These are phyloP conservation scores for Mortierella sp. DNA, from an alignment of 371 early-diverging fungal species.

Conservation along the genomic window DNA sequence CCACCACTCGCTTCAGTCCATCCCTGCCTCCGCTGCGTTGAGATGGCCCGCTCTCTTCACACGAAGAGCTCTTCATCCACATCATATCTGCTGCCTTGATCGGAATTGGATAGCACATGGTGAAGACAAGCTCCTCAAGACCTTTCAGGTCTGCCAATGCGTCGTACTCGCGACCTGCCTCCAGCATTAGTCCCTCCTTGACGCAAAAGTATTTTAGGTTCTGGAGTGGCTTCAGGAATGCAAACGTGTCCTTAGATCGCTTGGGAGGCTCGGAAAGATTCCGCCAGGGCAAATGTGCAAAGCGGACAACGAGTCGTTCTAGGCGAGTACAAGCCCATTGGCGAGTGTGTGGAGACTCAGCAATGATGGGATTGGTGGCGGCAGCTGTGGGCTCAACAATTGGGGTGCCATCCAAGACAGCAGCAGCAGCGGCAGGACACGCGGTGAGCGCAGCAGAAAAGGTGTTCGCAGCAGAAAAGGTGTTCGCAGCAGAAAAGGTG, in stretches of 20 bases:
- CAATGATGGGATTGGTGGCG: background rate
- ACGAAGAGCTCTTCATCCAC: slow-evolving; percentile 6
- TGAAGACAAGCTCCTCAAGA: slow-evolving; percentile 43
- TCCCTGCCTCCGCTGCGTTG: background rate
- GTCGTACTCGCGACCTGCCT: slow-evolving; percentile 47
- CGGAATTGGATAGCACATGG: slow-evolving; percentile 51
- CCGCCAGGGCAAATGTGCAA: slow-evolving; percentile 46
- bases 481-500: no score
- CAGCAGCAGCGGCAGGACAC: background rate
- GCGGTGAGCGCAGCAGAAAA: no score
- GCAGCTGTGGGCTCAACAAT: background rate
- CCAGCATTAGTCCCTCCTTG: slow-evolving; percentile 47
- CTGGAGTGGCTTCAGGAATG: slow-evolving; percentile 26
- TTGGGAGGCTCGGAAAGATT: slow-evolving; percentile 29
- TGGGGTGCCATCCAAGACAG: no score
- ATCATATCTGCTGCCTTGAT: slow-evolving; percentile 34
- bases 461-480: no score
- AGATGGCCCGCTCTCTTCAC: background rate
- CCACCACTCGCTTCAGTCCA: slow-evolving; percentile 22
- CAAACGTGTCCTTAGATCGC: slow-evolving; percentile 32
- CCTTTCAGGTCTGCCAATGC: slow-evolving; percentile 9
- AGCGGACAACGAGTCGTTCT: slow-evolving; percentile 31
- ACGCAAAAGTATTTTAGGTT: slow-evolving; percentile 33
- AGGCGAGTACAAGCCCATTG: slow-evolving; percentile 45
- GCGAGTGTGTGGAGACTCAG: slow-evolving; percentile 3